phyloP scores from a whole-genome alignment of 306 rosid species.

The Arachis hypogaea region DNA sequence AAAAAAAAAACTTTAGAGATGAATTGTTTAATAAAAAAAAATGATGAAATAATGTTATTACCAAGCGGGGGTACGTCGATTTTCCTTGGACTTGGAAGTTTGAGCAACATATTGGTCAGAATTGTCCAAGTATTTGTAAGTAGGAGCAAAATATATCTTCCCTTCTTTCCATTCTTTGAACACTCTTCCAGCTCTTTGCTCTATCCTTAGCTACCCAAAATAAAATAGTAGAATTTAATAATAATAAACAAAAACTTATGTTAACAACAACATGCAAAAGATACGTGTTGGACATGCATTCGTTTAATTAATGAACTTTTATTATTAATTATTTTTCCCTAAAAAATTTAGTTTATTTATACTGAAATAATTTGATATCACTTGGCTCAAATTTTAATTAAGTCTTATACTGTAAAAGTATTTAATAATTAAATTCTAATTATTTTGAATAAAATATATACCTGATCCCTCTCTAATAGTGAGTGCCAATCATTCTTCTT shows the following conservation, averaged over 20 bases:
- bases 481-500: conserved; percentile 75
- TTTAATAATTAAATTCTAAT: too few species aligned
- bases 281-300: too few species aligned
- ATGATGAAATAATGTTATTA: conserved; percentile 34
- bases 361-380: too few species aligned
- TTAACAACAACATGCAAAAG: too few species aligned
- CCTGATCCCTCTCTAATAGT: conserved; percentile 89
- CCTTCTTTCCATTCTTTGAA: conserved; percentile 96
- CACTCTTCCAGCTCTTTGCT: conserved; percentile 83
- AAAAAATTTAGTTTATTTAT: too few species aligned
- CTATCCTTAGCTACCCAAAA: conserved; percentile 64
- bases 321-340: too few species aligned
- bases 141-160: conserved; percentile 75
- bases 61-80: conserved; percentile 92
- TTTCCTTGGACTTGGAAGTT: conserved; percentile 66
- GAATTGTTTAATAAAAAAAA: too few species aligned
- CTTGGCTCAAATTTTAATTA: too few species aligned
- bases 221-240: neutral
- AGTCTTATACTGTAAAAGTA: too few species aligned
- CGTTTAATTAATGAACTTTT: too few species aligned
- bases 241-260: too few species aligned
- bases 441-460: conserved; percentile 19
- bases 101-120: conserved; percentile 77
- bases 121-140: conserved; percentile 81
- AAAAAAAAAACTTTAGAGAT: too few species aligned